Evolutionary conservation across 2,329 filamentous ascomycete species (phyloP).

Genomic region (Neonectria coccinea): DNA sequence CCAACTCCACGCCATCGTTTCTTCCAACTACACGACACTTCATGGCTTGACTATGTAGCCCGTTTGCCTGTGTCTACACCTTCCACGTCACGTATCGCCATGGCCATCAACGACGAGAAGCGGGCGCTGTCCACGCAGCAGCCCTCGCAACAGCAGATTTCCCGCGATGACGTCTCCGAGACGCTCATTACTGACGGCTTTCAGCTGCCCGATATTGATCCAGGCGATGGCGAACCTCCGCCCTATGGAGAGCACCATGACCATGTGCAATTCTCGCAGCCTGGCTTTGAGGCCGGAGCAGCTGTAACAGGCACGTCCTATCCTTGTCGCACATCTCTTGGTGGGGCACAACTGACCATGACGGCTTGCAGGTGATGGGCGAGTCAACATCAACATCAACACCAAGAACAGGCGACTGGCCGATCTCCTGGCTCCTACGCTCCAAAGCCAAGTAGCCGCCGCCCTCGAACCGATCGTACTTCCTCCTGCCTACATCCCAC

Average conservation of each 20-base stretch:
- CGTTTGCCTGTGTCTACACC: slow-evolving; percentile 2
- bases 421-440: slow-evolving; percentile 73
- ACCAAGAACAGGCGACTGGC: slow-evolving; percentile 75
- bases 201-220: slow-evolving; percentile 55
- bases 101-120: slow-evolving; percentile 47
- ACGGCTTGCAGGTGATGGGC: slow-evolving; percentile 71
- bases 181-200: slow-evolving; percentile 55
- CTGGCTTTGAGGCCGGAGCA: slow-evolving; percentile 72
- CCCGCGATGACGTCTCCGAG: slow-evolving; percentile 37
- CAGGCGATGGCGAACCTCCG: slow-evolving; percentile 60
- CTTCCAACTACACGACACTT: background rate
- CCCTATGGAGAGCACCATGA: slow-evolving; percentile 70
- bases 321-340: background rate
- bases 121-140: slow-evolving; percentile 41
- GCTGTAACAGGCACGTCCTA: slow-evolving; percentile 62
- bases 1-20: background rate
- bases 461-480: slow-evolving; percentile 59
- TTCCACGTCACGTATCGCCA: slow-evolving; percentile 25
- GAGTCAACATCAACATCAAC: slow-evolving; percentile 83
- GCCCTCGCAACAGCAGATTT: slow-evolving; percentile 28
- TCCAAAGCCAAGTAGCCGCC: slow-evolving; percentile 67
- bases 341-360: slow-evolving; percentile 30
- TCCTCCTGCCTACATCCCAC: slow-evolving; percentile 77
- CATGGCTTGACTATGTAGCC: slow-evolving; percentile 18
- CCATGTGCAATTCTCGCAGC: slow-evolving; percentile 69